Percentiles rank a stretch among this genome's conserved stretches.
These are phyloP conservation scores for Camellia sinensis DNA, from an alignment of 148 eudicot genomes.

Conservation along the genomic window DNA sequence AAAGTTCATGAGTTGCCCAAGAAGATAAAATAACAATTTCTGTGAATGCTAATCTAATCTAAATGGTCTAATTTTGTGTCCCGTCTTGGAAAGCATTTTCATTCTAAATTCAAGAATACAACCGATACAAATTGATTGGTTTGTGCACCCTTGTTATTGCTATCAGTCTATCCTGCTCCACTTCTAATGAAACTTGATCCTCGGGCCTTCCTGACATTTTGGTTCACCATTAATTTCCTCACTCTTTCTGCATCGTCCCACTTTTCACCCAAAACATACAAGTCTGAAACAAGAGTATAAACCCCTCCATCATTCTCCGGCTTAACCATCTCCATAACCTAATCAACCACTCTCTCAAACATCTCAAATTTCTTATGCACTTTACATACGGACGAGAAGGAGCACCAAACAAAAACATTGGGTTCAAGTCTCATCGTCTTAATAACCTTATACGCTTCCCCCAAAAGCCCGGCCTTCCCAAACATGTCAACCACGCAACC, in stretches of 20 bases:
- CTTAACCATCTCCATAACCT: conserved; percentile 25
- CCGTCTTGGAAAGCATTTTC: too few relatives aligned
- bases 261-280: conserved; percentile 35
- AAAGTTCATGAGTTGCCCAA: background rate
- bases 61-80: too few relatives aligned
- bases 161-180: conserved; percentile 1
- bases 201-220: conserved; percentile 36
- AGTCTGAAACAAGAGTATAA: conserved; percentile 33
- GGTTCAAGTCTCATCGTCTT: conserved; percentile 39
- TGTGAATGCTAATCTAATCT: too few relatives aligned
- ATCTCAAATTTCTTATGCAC: conserved; percentile 39
- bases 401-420: conserved; percentile 42
- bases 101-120: too few relatives aligned
- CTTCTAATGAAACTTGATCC: conserved; percentile 40
- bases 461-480: conserved; percentile 41
- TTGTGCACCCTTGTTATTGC: too few relatives aligned
- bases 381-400: conserved; percentile 44
- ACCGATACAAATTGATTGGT: too few relatives aligned
- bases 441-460: conserved; percentile 40
- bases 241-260: conserved; percentile 43
- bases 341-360: conserved; percentile 42
- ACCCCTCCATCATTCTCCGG: conserved; percentile 46
- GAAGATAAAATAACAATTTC: background rate
- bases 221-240: conserved; percentile 34
- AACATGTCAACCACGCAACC: conserved; percentile 47